Evolutionary conservation across 2,329 filamentous ascomycete species (phyloP).

Genomic region (Xylariales sp.): DNA sequence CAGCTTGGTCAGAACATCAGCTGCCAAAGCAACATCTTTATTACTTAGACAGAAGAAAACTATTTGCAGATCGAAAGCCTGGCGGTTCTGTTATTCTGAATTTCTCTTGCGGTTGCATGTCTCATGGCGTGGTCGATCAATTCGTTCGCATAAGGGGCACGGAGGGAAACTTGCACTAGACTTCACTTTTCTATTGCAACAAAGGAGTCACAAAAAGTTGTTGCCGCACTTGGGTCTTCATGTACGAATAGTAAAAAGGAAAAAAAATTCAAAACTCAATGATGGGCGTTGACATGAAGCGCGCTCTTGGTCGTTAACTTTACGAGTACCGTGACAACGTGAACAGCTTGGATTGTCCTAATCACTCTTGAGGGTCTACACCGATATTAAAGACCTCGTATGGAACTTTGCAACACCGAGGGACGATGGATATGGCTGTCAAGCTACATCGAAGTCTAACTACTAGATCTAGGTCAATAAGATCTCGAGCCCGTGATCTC

Average conservation of each 20-base stretch:
- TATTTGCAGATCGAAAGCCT: not conserved
- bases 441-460: too few relatives aligned
- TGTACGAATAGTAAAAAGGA: constrained; percentile 24
- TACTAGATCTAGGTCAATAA: too few relatives aligned
- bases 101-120: constrained; percentile 6
- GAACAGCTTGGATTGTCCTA: too few relatives aligned
- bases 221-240: constrained; percentile 15
- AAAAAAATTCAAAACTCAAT: constrained; percentile 13
- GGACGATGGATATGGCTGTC: too few relatives aligned
- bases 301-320: too few relatives aligned
- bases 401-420: too few relatives aligned
- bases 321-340: too few relatives aligned
- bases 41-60: not conserved
- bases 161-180: constrained; percentile 12
- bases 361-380: too few relatives aligned
- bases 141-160: constrained; percentile 8
- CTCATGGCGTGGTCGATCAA: constrained; percentile 4
- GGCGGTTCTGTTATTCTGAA: not conserved
- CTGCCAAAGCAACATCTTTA: not conserved
- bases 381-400: too few relatives aligned
- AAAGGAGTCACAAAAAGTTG: constrained; percentile 17
- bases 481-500: too few relatives aligned
- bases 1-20: constrained; percentile 2
- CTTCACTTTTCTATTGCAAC: constrained; percentile 10
- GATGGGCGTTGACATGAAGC: constrained; percentile 1